Evolutionary conservation across 2,329 filamentous ascomycete species (phyloP).

Genomic region (Phialemonium atrogriseum): DNA sequence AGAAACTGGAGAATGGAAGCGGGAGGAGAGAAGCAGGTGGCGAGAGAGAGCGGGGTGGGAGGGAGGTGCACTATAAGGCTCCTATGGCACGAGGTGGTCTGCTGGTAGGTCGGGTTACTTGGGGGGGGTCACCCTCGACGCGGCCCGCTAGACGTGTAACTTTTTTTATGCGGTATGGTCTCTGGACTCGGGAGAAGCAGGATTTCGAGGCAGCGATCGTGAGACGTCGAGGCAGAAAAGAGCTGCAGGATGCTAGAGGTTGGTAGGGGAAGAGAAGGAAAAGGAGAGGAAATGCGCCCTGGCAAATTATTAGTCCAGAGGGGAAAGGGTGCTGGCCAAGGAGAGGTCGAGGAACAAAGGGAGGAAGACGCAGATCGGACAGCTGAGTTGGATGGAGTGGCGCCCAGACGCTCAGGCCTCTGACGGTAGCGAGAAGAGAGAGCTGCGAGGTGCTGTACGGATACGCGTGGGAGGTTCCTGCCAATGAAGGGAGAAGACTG

Average conservation of each 20-base stretch:
- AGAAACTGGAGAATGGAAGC: slow-evolving; percentile 6
- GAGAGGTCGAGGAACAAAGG: no score
- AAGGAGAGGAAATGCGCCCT: no score
- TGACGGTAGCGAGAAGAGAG: slow-evolving; percentile 11
- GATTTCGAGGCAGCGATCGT: slow-evolving; percentile 1
- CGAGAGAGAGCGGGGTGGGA: slow-evolving; percentile 6
- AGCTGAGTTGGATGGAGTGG: slow-evolving; percentile 12
- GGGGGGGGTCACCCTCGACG: slow-evolving; percentile 11
- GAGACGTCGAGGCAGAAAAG: no score
- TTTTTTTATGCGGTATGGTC: no score
- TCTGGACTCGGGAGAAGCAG: slow-evolving; percentile 1
- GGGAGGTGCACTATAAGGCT: slow-evolving; percentile 12
- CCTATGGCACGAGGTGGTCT: slow-evolving; percentile 16
- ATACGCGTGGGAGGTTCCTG: no score
- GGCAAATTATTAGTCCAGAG: no score
- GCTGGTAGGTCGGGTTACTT: slow-evolving; percentile 9
- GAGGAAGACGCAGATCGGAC: slow-evolving; percentile 2
- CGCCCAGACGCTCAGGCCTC: slow-evolving; percentile 13
- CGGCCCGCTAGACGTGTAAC: slow-evolving; percentile 7
- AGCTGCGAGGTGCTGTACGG: slow-evolving; percentile 13
- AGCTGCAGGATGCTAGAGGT: no score
- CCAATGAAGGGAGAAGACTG: no score
- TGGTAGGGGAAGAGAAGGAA: no score
- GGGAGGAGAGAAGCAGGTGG: slow-evolving; percentile 6
- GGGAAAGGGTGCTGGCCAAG: no score